Conservation (phyloP, 2,329 filamentous ascomycete species). For the Xylaria sp. region DNA sequence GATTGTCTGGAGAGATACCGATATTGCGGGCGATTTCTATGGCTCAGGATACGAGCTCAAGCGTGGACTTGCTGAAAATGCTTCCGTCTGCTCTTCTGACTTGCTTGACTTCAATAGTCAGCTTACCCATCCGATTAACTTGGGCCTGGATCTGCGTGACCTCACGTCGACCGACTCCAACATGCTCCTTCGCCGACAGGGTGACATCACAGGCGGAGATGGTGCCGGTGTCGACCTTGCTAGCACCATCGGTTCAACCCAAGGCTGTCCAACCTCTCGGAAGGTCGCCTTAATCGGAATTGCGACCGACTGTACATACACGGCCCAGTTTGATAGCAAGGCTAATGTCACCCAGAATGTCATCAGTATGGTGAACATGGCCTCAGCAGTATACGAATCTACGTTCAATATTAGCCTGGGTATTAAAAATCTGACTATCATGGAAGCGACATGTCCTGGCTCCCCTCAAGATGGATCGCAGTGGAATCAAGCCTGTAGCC, state of each 20-base stretch:
- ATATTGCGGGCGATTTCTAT: constrained; percentile 65
- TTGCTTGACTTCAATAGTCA: constrained; percentile 81
- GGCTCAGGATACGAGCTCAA: constrained; percentile 71
- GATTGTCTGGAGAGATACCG: constrained; percentile 92
- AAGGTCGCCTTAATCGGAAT: constrained; percentile 92
- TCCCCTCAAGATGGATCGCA: constrained; percentile 72
- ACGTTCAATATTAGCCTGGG: constrained; percentile 96
- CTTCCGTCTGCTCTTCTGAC: constrained; percentile 74
- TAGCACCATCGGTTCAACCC: constrained; percentile 79
- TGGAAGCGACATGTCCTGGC: constrained; percentile 77
- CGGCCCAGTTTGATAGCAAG: constrained; percentile 72
- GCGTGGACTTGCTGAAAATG: constrained; percentile 58
- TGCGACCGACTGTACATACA: constrained; percentile 93
- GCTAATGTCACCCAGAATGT: constrained; percentile 77
- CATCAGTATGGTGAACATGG: constrained; percentile 84
- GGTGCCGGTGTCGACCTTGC: constrained; percentile 82
- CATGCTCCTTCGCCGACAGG: constrained; percentile 77
- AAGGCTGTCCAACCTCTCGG: constrained; percentile 88
- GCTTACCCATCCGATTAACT: constrained; percentile 74
- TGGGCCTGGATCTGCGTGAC: constrained; percentile 59
- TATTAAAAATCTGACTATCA: constrained; percentile 85
- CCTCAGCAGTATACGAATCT: constrained; percentile 86
- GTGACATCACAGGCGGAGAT: constrained; percentile 75
- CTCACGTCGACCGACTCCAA: constrained; percentile 71
- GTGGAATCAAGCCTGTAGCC: constrained; percentile 84